Percentiles rank a stretch among this genome's conserved stretches.
Conservation (phyloP, 2,329 filamentous ascomycete genomes). For the Pestalotiopsis fici region DNA sequence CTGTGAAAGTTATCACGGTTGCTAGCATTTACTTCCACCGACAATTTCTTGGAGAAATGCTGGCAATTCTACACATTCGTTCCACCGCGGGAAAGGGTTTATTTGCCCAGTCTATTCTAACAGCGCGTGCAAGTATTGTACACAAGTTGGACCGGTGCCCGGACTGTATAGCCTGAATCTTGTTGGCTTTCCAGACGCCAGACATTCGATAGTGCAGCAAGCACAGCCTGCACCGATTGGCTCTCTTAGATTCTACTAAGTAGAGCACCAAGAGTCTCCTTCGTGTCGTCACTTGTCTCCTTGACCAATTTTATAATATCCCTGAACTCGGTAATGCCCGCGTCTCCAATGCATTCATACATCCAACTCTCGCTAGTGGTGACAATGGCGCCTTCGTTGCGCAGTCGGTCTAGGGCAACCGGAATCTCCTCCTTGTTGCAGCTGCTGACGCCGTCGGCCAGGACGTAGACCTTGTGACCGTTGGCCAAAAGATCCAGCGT, state of each 20-base stretch:
- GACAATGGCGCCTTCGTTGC: constrained; percentile 74
- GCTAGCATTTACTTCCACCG: too few relatives aligned
- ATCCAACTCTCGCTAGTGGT: constrained; percentile 88
- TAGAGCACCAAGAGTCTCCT: constrained; percentile 65
- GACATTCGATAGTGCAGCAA: too few relatives aligned
- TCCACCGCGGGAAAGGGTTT: too few relatives aligned
- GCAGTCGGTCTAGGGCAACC: constrained; percentile 75
- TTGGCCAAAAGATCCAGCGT: constrained; percentile 74
- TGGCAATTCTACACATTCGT: too few relatives aligned
- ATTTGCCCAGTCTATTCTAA: too few relatives aligned
- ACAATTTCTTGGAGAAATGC: too few relatives aligned
- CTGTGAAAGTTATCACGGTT: too few relatives aligned
- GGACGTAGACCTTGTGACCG: constrained; percentile 81
- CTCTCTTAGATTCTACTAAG: constrained; percentile 54
- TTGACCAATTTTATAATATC: constrained; percentile 76
- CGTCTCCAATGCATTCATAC: constrained; percentile 88
- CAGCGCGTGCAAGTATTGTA: too few relatives aligned
- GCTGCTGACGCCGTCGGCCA: constrained; percentile 88
- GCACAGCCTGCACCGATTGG: too few relatives aligned
- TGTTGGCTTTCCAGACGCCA: neutral
- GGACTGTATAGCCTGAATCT: neutral
- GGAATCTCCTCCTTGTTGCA: constrained; percentile 81
- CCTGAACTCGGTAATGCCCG: constrained; percentile 71
- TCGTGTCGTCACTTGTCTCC: constrained; percentile 72
- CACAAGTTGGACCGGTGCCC: too few relatives aligned